Percentiles rank a stretch among this genome's conserved stretches.
Evolutionary conservation across 495 filamentous ascomycete species (phyloP).

Genomic region (Penicillium argentinense): DNA sequence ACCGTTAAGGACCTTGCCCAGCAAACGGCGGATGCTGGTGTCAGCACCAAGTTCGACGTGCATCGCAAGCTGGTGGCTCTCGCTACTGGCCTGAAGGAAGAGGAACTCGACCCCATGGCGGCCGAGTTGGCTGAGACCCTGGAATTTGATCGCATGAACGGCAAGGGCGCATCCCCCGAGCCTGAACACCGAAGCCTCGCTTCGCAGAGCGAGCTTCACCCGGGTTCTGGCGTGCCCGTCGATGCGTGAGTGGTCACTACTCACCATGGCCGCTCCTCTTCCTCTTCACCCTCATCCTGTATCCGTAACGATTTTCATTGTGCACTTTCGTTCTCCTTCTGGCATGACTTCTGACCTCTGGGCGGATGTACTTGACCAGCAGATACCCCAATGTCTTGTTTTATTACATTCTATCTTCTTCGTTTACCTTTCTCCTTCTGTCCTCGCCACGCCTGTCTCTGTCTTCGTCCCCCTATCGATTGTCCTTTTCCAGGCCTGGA

Average conservation of each 20-base stretch:
- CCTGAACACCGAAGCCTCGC: conserved; percentile 19
- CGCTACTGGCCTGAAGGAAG: conserved; percentile 50
- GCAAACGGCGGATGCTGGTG: conserved; percentile 48
- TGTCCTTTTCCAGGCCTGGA: too few species aligned
- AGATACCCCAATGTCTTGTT: conserved; percentile 27
- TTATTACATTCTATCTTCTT: conserved; percentile 20
- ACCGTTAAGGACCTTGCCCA: conserved; percentile 46
- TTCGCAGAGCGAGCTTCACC: conserved; percentile 26
- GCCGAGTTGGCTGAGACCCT: conserved; percentile 47
- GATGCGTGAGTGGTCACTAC: conserved; percentile 31
- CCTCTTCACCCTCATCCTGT: conserved; percentile 8
- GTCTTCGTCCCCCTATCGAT: neutral
- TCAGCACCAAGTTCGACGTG: conserved; percentile 52
- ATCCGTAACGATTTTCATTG: conserved; percentile 33
- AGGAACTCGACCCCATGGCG: conserved; percentile 50
- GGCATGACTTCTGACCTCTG: conserved; percentile 11
- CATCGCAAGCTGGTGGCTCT: conserved; percentile 54
- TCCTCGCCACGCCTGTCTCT: neutral
- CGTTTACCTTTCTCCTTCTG: conserved; percentile 9
- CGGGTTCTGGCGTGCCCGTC: conserved; percentile 34
- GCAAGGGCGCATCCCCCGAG: conserved; percentile 35
- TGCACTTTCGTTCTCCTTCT: conserved; percentile 33
- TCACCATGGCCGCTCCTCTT: neutral
- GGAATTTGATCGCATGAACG: conserved; percentile 48
- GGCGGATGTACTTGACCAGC: conserved; percentile 9